Conservation (phyloP, 768 basidiomycete genomes). For the Collybiopsis confluens region DNA sequence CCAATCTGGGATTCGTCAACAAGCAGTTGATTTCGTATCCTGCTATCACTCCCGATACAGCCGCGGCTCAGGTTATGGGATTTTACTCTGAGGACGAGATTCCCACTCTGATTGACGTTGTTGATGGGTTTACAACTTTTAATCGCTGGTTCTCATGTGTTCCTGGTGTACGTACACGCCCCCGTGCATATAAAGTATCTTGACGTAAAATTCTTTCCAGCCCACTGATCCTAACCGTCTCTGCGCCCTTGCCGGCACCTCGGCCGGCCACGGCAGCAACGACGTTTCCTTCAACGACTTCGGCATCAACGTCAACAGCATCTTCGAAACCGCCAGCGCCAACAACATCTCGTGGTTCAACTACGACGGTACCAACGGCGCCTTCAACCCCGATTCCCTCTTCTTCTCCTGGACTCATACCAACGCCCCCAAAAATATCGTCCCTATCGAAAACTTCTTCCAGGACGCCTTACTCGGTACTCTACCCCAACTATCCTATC, state of each 20-base stretch:
- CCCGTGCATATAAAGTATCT: no score
- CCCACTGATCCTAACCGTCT: constrained; percentile 29
- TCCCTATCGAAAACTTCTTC: constrained; percentile 25
- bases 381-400: constrained; percentile 18
- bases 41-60: constrained; percentile 11
- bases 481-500: constrained; percentile 25
- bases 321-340: constrained; percentile 23
- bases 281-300: constrained; percentile 18
- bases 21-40: constrained; percentile 19
- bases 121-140: constrained; percentile 22
- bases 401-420: constrained; percentile 19
- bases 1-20: constrained; percentile 20
- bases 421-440: constrained; percentile 17
- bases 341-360: constrained; percentile 22
- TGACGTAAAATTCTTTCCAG: no score
- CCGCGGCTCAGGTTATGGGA: constrained; percentile 22
- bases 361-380: constrained; percentile 21
- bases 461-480: constrained; percentile 19
- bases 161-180: constrained; percentile 20
- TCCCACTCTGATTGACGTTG: constrained; percentile 19
- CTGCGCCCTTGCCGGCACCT: constrained; percentile 23
- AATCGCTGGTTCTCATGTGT: constrained; percentile 27
- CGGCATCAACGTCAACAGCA: constrained; percentile 15
- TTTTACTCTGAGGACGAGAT: constrained; percentile 19
- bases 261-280: constrained; percentile 24